Conservation (phyloP, 129 eudicot species). For the Pseudognaphalium luteoalbum region DNA sequence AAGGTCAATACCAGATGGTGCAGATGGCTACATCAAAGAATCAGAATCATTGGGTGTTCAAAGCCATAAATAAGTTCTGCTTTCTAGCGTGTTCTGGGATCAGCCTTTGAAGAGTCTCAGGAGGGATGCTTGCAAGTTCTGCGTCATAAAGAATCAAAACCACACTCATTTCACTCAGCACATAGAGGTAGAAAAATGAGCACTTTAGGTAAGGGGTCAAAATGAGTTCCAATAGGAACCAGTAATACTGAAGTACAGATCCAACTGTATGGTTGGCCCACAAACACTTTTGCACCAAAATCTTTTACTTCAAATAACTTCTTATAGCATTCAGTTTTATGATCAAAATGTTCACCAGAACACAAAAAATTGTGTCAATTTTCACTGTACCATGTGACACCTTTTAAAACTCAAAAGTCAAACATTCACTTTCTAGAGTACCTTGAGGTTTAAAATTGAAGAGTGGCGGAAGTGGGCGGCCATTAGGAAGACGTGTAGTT, state of each 20-base stretch:
- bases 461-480: conserved; percentile 96
- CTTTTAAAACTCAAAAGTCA: background rate
- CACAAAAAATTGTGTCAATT: background rate
- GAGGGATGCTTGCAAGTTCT: conserved; percentile 86
- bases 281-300: background rate
- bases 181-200: background rate
- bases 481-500: conserved; percentile 82
- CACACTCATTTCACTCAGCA: background rate
- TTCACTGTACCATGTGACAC: background rate
- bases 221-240: too few species aligned
- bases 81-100: conserved; percentile 94
- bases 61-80: conserved; percentile 93
- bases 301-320: background rate
- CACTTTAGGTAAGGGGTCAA: background rate
- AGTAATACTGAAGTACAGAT: too few species aligned
- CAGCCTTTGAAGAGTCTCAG: conserved; percentile 69
- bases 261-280: too few species aligned
- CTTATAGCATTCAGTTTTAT: background rate
- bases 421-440: conserved; percentile 23
- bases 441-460: conserved; percentile 82
- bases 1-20: background rate
- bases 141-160: conserved; percentile 24
- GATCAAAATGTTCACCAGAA: conserved; percentile 1
- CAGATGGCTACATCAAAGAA: conserved; percentile 7
- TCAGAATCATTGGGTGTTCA: conserved; percentile 49